Conservation (phyloP, 305 asterid genomes). For the Salvia sclarea region DNA sequence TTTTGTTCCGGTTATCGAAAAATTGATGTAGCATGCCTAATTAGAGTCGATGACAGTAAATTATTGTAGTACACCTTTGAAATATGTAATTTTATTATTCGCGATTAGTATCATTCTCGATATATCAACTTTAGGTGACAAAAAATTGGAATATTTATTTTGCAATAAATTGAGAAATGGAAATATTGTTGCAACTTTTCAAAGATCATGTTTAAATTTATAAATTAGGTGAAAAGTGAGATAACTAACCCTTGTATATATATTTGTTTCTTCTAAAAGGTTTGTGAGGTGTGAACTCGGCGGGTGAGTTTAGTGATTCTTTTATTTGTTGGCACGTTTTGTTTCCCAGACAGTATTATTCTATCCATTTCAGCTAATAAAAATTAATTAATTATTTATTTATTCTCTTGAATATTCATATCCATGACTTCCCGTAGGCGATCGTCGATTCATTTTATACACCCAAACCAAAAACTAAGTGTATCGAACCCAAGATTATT, state of each 20-base stretch:
- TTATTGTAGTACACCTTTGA: no score
- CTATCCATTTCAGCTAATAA: conserved; percentile 29
- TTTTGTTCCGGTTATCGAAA: no score
- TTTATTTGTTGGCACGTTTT: conserved; percentile 63
- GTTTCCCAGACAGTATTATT: conserved; percentile 34
- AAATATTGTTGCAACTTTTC: no score
- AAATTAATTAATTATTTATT: conserved; percentile 1
- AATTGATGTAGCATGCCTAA: no score
- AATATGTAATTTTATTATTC: no score
- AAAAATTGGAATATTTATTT: no score
- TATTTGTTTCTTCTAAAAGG: not conserved
- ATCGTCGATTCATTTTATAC: conserved; percentile 41
- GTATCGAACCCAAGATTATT: conserved; percentile 37
- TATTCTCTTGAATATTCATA: conserved; percentile 51
- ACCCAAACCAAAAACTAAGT: conserved; percentile 24
- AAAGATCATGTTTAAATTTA: no score
- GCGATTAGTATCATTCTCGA: no score
- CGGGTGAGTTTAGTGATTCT: conserved; percentile 48
- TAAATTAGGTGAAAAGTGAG: no score
- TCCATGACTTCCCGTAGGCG: conserved; percentile 46
- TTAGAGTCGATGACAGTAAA: no score
- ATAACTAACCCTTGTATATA: not conserved
- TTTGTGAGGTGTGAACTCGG: not conserved
- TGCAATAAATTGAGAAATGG: no score
- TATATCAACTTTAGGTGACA: no score